These are phyloP conservation scores for Scytalidium lignicola DNA, from an alignment of 2,329 filamentous ascomycete species.

Conservation along the genomic window DNA sequence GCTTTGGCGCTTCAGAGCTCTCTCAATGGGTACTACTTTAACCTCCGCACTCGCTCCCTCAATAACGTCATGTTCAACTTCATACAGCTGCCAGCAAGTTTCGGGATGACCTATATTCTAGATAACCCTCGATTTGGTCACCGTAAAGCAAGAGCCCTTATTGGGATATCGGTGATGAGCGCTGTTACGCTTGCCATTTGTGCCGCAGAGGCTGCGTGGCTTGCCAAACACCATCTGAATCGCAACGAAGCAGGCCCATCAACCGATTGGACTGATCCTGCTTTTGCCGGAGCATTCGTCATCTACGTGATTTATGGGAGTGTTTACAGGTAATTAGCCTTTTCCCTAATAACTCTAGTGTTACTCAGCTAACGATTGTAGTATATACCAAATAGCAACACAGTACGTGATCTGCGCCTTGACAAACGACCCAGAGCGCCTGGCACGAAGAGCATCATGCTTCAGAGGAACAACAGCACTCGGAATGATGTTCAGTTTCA, in stretches of 20 bases:
- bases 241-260: conserved; percentile 1
- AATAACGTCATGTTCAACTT: conserved; percentile 13
- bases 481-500: conserved; percentile 3
- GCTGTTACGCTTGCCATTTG: conserved; percentile 6
- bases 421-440: conserved; percentile 11
- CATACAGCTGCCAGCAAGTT: conserved; percentile 11
- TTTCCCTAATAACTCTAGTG: too few relatives aligned
- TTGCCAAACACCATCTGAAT: conserved; percentile 5
- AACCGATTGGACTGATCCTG: conserved; percentile 9
- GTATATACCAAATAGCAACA: conserved; percentile 6
- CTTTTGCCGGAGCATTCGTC: conserved; percentile 9
- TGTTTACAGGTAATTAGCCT: conserved; percentile 7
- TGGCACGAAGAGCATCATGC: conserved; percentile 9
- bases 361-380: too few relatives aligned
- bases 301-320: conserved; percentile 11
- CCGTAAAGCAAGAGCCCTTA: conserved; percentile 4
- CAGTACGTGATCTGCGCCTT: conserved; percentile 13
- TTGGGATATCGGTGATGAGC: conserved; percentile 6
- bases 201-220: conserved; percentile 6
- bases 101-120: conserved; percentile 8
- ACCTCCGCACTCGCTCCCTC: conserved; percentile 12
- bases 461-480: conserved; percentile 11
- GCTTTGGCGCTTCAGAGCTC: conserved; percentile 8
- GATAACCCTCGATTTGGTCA: conserved; percentile 5
- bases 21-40: conserved; percentile 14